phyloP scores from a whole-genome alignment of 225 moss, liverwort and hornwort species.

The Pleurozium schreberi region DNA sequence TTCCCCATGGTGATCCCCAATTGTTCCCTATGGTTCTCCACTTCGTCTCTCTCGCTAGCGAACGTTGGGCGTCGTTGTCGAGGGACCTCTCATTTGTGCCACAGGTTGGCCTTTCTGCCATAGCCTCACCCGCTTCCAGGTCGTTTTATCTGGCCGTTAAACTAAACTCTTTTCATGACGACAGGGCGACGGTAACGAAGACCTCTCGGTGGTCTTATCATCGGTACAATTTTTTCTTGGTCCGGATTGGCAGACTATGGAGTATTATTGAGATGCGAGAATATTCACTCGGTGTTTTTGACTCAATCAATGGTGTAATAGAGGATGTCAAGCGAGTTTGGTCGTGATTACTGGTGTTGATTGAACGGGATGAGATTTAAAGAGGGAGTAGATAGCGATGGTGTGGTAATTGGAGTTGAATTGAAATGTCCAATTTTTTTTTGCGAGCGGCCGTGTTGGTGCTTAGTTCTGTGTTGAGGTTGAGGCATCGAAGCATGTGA shows the following conservation, averaged over 20 bases:
- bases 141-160: background rate
- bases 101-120: background rate
- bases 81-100: background rate
- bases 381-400: background rate
- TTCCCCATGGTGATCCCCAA: background rate
- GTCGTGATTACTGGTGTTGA: background rate
- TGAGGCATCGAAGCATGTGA: background rate
- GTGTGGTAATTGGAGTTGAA: background rate
- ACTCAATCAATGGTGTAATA: background rate
- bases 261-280: background rate
- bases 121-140: background rate
- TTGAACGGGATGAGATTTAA: background rate
- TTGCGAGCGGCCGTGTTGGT: background rate
- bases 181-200: background rate
- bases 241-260: background rate
- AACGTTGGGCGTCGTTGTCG: background rate
- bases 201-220: background rate
- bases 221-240: background rate
- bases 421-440: background rate
- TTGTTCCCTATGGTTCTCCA: background rate
- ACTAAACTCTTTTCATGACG: background rate
- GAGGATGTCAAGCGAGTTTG: background rate
- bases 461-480: background rate
- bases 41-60: slow-evolving; percentile 2
- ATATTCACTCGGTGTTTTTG: background rate